Percentiles rank a stretch among this genome's conserved stretches.
phyloP scores from a whole-genome alignment of 108 stramenopile genomes.

The Cyclotella kingstonii region DNA sequence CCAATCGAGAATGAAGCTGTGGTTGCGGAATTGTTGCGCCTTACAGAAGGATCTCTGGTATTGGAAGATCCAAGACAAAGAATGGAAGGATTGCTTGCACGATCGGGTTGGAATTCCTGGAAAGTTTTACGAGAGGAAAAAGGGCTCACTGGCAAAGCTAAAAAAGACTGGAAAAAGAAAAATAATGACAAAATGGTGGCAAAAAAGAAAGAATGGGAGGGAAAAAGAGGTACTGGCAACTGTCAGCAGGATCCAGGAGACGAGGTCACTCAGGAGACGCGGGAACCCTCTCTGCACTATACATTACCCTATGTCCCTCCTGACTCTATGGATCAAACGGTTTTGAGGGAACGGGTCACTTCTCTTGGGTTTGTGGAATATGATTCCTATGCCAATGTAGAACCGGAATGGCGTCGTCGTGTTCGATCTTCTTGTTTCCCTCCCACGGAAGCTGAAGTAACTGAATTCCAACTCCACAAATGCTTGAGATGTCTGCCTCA shows the following conservation, averaged over 20 bases:
- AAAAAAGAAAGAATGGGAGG: slow-evolving; percentile 50
- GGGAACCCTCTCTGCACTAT: slow-evolving; percentile 35
- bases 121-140: slow-evolving; percentile 74
- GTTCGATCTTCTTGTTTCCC: slow-evolving; percentile 73
- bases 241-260: too few species aligned
- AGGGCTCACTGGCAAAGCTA: slow-evolving; percentile 37
- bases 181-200: slow-evolving; percentile 73
- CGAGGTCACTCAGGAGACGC: too few species aligned
- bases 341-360: slow-evolving; percentile 52
- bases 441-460: slow-evolving; percentile 83
- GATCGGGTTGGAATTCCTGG: slow-evolving; percentile 89
- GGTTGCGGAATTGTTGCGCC: slow-evolving; percentile 82
- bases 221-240: slow-evolving; percentile 11
- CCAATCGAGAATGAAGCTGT: slow-evolving; percentile 99
- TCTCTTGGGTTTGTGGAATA: slow-evolving; percentile 63
- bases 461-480: slow-evolving; percentile 68
- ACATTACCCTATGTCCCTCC: slow-evolving; percentile 51
- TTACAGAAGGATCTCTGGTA: slow-evolving; percentile 75
- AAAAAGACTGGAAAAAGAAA: slow-evolving; percentile 66
- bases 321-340: slow-evolving; percentile 56
- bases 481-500: slow-evolving; percentile 95
- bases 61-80: slow-evolving; percentile 75
- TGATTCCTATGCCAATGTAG: slow-evolving; percentile 65
- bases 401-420: slow-evolving; percentile 50
- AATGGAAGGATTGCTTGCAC: slow-evolving; percentile 70